Base-by-base conservation (phyloP, 1,284 basidiomycete species). In the Cryptococcus amylolentus region DNA sequence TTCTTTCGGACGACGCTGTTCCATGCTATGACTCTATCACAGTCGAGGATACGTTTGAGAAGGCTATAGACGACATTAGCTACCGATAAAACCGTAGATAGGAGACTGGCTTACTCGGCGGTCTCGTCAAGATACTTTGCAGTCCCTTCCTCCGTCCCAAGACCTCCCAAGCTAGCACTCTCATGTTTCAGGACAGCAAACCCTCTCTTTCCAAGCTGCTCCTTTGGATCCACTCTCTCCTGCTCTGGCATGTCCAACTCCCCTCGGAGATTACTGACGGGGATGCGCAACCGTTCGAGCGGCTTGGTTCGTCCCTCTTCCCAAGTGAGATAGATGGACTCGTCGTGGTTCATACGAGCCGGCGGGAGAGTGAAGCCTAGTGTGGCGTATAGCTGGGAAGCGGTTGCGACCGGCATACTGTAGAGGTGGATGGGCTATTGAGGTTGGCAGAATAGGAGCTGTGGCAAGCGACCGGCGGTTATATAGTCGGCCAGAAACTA, bases 1-100 rank as follows among this genome's bases (percentile, higher is more conserved):
- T 69, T 67, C 37, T 60, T 56, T 18, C 65, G 43, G 37, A 56
- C 47, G 28, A 72, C 67, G 13, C 57, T 60, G 56, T 74, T 74
- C 72, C 71, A 74, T 8, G 64, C 66, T 14, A 74, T 58, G 20
- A 72, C 69, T 20, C 61, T 45, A 12, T 64, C 54, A n/a, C 65
- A 66, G 16, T 67, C 66, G n/a, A 71, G 58, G 13, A 57, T 23
- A 2, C 42, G 14, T 28, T 64, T 63, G 46, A 69, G 49, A 10
- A 66, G 35, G 4, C 68, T 71, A 48, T 35, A 10, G 6, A 35
- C 31, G 3, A 35, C 10, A 28, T 39, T 18, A 18, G 6, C 20
- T 14, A 35, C 20, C n/a, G 18, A 44, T 42, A 6, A 1, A 41
- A 6, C 10, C 31, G 10, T 16, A 23, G 27, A 46, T 6, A 35